Evolutionary conservation across 2,329 filamentous ascomycete genomes (phyloP).

Genomic region (Penicillium sp.): DNA sequence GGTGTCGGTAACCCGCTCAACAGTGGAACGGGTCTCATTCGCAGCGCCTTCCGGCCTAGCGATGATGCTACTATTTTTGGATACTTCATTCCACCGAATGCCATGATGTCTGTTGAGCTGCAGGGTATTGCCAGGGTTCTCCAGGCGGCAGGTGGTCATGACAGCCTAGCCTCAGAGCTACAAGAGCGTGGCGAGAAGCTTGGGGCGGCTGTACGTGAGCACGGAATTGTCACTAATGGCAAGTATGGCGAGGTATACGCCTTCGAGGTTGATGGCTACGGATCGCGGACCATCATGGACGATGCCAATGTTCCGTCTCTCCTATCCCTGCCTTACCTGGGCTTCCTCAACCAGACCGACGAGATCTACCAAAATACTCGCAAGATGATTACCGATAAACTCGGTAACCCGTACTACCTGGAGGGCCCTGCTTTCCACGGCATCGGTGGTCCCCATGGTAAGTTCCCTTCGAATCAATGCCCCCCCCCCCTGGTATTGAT

Average conservation of each 20-base stretch:
- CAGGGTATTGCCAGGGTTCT: slow-evolving; percentile 72
- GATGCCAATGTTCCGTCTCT: slow-evolving; percentile 67
- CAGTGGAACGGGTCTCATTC: slow-evolving; percentile 77
- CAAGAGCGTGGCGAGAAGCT: slow-evolving; percentile 65
- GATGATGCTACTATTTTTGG: slow-evolving; percentile 94
- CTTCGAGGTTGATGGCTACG: slow-evolving; percentile 66
- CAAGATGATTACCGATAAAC: slow-evolving; percentile 72
- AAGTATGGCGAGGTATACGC: slow-evolving; percentile 62
- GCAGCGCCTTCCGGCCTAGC: slow-evolving; percentile 90
- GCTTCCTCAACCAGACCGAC: slow-evolving; percentile 61
- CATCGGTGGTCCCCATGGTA: slow-evolving; percentile 76
- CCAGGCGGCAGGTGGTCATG: slow-evolving; percentile 56
- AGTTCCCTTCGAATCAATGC: slow-evolving; percentile 20
- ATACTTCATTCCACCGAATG: slow-evolving; percentile 93
- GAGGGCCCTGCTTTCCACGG: slow-evolving; percentile 75
- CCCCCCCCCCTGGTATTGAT: not conserved
- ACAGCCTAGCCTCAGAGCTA: slow-evolving; percentile 50
- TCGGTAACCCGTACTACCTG: slow-evolving; percentile 87
- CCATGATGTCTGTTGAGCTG: slow-evolving; percentile 91
- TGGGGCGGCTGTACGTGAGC: slow-evolving; percentile 75
- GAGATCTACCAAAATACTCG: slow-evolving; percentile 84
- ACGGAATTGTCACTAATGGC: slow-evolving; percentile 65
- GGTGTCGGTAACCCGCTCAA: slow-evolving; percentile 93
- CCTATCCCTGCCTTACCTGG: slow-evolving; percentile 60
- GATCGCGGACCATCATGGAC: slow-evolving; percentile 63